Evolutionary conservation across 2,329 filamentous ascomycete genomes (phyloP).

Genomic region (Apiospora koreana): DNA sequence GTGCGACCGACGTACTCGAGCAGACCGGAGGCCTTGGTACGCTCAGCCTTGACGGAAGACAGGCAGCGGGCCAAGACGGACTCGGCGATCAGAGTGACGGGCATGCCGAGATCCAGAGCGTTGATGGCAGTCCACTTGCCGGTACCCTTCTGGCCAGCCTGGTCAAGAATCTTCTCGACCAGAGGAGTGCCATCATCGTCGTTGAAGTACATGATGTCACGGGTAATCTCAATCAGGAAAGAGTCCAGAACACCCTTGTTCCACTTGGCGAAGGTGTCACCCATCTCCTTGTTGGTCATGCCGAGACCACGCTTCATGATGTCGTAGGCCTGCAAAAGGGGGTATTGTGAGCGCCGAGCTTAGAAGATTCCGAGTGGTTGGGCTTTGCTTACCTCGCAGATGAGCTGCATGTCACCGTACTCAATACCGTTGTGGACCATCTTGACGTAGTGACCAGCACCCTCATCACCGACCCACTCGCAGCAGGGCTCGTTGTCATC

Average conservation of each 20-base stretch:
- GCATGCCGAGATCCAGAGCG: constrained; percentile 96
- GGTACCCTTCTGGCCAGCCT: constrained; percentile 98
- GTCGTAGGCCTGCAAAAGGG: constrained; percentile 78
- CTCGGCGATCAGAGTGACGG: constrained; percentile 96
- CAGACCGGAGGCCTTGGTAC: constrained; percentile 75
- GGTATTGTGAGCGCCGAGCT: constrained; percentile 11
- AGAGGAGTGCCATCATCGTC: constrained; percentile 89
- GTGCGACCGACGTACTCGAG: constrained; percentile 74
- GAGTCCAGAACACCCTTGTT: constrained; percentile 98
- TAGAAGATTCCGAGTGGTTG: constrained; percentile 27
- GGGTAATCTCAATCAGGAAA: constrained; percentile 98
- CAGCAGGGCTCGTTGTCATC: constrained; percentile 94
- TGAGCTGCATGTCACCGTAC: constrained; percentile 99
- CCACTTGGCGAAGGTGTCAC: constrained; percentile 92
- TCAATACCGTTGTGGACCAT: constrained; percentile 99
- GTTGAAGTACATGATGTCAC: constrained; percentile 97
- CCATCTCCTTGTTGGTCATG: constrained; percentile 89
- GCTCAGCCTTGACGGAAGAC: constrained; percentile 92
- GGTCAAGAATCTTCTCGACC: constrained; percentile 98
- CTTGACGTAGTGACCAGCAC: constrained; percentile 99
- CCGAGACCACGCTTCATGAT: constrained; percentile 99
- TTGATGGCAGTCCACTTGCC: constrained; percentile 99
- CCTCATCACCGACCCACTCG: constrained; percentile 99
- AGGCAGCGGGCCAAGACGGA: constrained; percentile 94
- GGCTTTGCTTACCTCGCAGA: constrained; percentile 78